Evolutionary conservation across 1,284 basidiomycete species (phyloP), one percentile per base, ranked within the genome.

Genomic region (Agaricales sp.): DNA sequence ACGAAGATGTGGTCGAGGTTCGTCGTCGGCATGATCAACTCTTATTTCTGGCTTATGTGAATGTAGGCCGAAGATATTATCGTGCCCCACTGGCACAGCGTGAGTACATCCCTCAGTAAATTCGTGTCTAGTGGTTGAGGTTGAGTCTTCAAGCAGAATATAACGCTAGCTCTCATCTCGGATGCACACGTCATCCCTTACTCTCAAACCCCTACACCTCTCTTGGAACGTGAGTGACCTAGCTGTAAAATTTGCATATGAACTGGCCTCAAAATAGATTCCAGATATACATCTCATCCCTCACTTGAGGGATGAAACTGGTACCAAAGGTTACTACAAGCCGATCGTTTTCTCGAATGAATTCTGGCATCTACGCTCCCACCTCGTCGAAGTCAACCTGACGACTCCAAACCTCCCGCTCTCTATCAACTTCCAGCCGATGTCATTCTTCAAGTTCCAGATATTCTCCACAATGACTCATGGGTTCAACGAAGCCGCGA

Each of bases 321-420:
- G 79, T 11, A 73, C 71, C 4, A 74, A 73, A 55, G 78, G 75
- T 4, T 80, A 73, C 57, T 92, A 94, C 71, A 86, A 81, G 58
- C 95, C 95, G 1, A 83, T 93, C 53, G 62, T 97, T 43, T 98
- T 89, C 67, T 80, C 91, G 4, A 98, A 98, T 62, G 92, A 97
- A 62, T 98, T 98, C 66, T 98, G 93, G 92, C 73, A 83, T 54
- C 74, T 93, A 13, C 80, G 82, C 44, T 83, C 85, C 26, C 85
- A 92, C 55, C 80, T 89, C 57, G 63, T 78, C 51, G 83, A 89
- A 59, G 77, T 95, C 59, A 93, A 94, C 63, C 65, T 71, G 22
- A 90, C 88, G 0, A 88, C 85, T 1, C 69, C 78, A 8, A 70
- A 61, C 4, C 69, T 93, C 1, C 91, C 92, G 1, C 71, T 99